phyloP scores from a whole-genome alignment of 495 filamentous ascomycete species.

The Penicillium mononematosum region DNA sequence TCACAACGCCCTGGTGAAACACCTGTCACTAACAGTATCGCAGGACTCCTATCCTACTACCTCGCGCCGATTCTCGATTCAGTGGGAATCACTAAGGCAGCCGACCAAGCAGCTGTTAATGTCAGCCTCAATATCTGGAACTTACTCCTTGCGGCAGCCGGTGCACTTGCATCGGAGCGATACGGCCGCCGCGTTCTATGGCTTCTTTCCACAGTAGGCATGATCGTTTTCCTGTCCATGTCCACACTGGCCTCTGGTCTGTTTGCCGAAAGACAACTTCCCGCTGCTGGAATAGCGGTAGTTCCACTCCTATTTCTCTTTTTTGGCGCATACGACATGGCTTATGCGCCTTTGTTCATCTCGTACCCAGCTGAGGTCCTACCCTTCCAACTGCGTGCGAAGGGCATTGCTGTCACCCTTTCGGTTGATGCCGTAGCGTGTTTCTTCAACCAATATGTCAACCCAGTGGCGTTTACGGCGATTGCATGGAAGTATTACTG shows the following conservation, averaged over 20 bases:
- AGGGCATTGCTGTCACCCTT: constrained; percentile 65
- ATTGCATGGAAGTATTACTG: constrained; percentile 58
- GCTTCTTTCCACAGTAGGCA: constrained; percentile 52
- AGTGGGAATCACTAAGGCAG: constrained; percentile 51
- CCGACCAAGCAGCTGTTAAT: constrained; percentile 42
- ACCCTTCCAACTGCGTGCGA: constrained; percentile 66
- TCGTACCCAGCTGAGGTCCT: constrained; percentile 66
- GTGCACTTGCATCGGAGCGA: constrained; percentile 56
- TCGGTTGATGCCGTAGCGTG: constrained; percentile 58
- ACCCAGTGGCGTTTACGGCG: constrained; percentile 54
- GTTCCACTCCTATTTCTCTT: constrained; percentile 64
- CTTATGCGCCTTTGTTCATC: constrained; percentile 60
- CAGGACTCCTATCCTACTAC: constrained; percentile 60
- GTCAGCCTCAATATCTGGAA: constrained; percentile 29
- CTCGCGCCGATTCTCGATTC: constrained; percentile 51
- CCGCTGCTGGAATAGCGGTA: constrained; percentile 49
- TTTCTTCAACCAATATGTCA: constrained; percentile 58
- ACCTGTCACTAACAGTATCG: constrained; percentile 2
- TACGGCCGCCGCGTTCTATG: constrained; percentile 58
- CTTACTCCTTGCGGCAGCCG: constrained; percentile 33
- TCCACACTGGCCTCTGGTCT: constrained; percentile 54
- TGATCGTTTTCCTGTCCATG: constrained; percentile 56
- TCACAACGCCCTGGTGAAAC: not conserved
- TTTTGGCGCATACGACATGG: constrained; percentile 53
- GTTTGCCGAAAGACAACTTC: constrained; percentile 48